Conservation (phyloP, 306 rosid genomes). For the Biancaea sappan region DNA sequence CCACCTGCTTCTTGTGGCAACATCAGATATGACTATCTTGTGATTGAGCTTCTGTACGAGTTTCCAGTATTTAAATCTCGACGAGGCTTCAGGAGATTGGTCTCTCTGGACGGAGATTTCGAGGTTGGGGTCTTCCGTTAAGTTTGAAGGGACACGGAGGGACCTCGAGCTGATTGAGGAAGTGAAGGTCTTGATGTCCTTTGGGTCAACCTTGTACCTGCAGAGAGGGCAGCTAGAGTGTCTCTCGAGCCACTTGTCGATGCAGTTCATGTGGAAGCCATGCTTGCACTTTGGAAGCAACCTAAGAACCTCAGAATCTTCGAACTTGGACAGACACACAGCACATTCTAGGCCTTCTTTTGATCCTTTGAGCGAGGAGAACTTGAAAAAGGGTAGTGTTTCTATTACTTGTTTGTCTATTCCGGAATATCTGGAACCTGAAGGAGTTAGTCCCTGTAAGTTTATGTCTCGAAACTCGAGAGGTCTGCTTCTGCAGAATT, state of each 20-base stretch:
- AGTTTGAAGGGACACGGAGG: slow-evolving; percentile 56
- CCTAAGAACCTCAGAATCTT: slow-evolving; percentile 59
- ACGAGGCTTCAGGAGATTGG: slow-evolving; percentile 46
- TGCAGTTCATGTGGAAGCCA: slow-evolving; percentile 51
- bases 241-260: slow-evolving; percentile 71
- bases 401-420: slow-evolving; percentile 68
- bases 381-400: slow-evolving; percentile 68
- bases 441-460: slow-evolving; percentile 15
- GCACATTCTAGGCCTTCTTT: slow-evolving; percentile 69
- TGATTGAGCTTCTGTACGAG: slow-evolving; percentile 58
- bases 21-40: slow-evolving; percentile 64
- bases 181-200: slow-evolving; percentile 42
- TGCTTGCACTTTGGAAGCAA: slow-evolving; percentile 73
- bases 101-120: slow-evolving; percentile 83
- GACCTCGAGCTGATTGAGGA: slow-evolving; percentile 65
- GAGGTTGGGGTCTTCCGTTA: slow-evolving; percentile 58
- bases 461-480: slow-evolving; percentile 15
- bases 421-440: slow-evolving; percentile 60
- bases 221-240: slow-evolving; percentile 88
- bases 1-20: slow-evolving; percentile 77
- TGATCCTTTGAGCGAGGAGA: slow-evolving; percentile 59
- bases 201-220: slow-evolving; percentile 45
- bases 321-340: slow-evolving; percentile 62
- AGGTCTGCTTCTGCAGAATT: slow-evolving; percentile 48
- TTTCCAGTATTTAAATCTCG: slow-evolving; percentile 24